Conservation (phyloP, 2,329 filamentous ascomycete genomes). For the Bipolaris bicolor region DNA sequence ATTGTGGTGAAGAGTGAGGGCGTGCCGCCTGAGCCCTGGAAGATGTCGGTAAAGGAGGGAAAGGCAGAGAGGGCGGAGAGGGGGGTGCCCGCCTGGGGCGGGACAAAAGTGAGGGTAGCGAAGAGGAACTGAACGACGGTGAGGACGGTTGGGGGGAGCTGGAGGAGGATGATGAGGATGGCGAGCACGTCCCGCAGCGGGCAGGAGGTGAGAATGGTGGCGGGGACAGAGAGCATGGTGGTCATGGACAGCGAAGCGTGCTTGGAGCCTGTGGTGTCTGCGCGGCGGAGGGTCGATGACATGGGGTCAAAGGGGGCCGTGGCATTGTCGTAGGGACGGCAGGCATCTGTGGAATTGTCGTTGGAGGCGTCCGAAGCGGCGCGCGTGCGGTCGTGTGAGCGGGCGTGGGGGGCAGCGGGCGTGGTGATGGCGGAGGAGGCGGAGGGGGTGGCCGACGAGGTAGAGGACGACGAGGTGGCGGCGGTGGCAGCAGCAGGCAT, state of each 20-base stretch:
- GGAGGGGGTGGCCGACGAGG: not conserved
- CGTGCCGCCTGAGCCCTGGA: conserved; percentile 83
- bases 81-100: conserved; percentile 74
- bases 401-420: conserved; percentile 15
- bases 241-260: conserved; percentile 70
- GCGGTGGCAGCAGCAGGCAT: not conserved
- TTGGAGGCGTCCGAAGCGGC: conserved; percentile 53
- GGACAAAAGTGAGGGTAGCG: conserved; percentile 89
- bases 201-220: conserved; percentile 87
- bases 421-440: conserved; percentile 12
- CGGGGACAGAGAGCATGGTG: conserved; percentile 74
- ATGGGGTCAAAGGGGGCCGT: conserved; percentile 46
- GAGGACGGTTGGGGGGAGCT: conserved; percentile 85
- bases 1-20: conserved; percentile 85
- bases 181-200: conserved; percentile 94
- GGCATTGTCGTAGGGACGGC: conserved; percentile 38
- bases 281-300: conserved; percentile 65
- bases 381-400: conserved; percentile 45
- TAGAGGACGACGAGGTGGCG: not conserved
- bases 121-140: conserved; percentile 92
- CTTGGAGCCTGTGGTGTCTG: conserved; percentile 63
- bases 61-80: conserved; percentile 75
- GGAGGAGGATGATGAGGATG: conserved; percentile 93
- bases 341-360: conserved; percentile 48
- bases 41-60: conserved; percentile 86